A percentile compares a stretch with the other conserved stretches of the same genome.
These are phyloP conservation scores for Lizanozyma gosingica DNA, from an alignment of 1,139 yeast species.

Conservation along the genomic window DNA sequence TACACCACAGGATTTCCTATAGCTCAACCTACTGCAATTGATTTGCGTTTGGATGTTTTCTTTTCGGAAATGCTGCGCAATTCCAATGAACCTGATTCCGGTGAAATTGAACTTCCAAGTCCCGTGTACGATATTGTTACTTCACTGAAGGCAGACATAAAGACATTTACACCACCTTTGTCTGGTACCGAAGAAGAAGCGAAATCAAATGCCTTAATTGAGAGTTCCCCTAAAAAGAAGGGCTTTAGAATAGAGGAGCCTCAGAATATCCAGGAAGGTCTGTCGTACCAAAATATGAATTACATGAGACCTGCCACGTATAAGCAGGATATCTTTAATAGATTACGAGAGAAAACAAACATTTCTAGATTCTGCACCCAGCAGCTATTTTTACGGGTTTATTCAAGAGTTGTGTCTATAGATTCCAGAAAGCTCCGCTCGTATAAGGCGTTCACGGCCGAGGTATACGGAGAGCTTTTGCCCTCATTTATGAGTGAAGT, in stretches of 20 bases:
- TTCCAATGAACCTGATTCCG: neutral
- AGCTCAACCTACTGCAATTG: slow-evolving; percentile 11
- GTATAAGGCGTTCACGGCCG: slow-evolving; percentile 82
- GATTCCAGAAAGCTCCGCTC: slow-evolving; percentile 53
- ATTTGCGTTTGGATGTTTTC: slow-evolving; percentile 18
- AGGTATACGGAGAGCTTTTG: slow-evolving; percentile 84
- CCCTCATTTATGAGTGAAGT: slow-evolving; percentile 70
- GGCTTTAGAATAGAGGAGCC: slow-evolving; percentile 3
- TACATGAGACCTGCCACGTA: slow-evolving; percentile 26
- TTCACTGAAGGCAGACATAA: neutral
- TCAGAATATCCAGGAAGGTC: neutral
- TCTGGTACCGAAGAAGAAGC: slow-evolving; percentile 19
- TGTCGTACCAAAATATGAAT: slow-evolving; percentile 25
- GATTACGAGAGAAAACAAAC: slow-evolving; percentile 21
- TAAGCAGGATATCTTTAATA: slow-evolving; percentile 22
- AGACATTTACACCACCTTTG: neutral
- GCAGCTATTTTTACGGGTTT: slow-evolving; percentile 62
- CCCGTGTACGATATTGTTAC: neutral
- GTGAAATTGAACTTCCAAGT: neutral
- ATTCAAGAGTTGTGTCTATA: slow-evolving; percentile 73
- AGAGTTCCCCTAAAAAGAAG: slow-evolving; percentile 31
- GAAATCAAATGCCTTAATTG: slow-evolving; percentile 36
- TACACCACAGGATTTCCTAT: slow-evolving; percentile 14
- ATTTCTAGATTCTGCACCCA: slow-evolving; percentile 56
- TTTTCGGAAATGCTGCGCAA: slow-evolving; percentile 14